phyloP scores from a whole-genome alignment of 2,329 filamentous ascomycete species.

The Alternaria triticina region DNA sequence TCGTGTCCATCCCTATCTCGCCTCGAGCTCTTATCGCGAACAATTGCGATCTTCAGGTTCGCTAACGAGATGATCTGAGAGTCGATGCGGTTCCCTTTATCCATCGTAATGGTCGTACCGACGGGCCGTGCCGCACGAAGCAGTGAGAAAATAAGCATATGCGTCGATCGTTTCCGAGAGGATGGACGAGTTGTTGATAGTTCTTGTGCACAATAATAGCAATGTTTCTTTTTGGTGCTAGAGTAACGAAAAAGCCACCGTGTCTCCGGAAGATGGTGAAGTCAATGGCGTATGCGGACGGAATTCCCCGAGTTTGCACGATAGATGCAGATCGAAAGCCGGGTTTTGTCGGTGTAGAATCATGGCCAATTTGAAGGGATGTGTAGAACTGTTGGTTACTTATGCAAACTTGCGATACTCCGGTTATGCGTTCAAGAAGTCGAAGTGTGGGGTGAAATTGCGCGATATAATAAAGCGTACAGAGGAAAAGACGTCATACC shows the following conservation, averaged over 20 bases:
- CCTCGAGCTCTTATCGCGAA: not conserved
- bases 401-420: not conserved
- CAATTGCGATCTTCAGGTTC: not conserved
- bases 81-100: not conserved
- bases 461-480: not conserved
- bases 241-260: not conserved
- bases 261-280: not conserved
- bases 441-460: not conserved
- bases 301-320: not conserved
- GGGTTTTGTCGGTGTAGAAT: not conserved
- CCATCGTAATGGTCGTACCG: not conserved
- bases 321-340: not conserved
- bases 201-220: not conserved
- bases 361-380: not conserved
- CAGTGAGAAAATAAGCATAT: not conserved
- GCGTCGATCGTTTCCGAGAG: not conserved
- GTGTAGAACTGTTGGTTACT: fast-evolving
- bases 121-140: not conserved
- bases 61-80: not conserved
- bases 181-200: too few relatives aligned
- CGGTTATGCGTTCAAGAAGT: not conserved
- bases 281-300: not conserved
- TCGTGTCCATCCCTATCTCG: not conserved
- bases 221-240: not conserved
- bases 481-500: not conserved